Base-by-base conservation (phyloP, 225 moss, liverwort and hornwort genomes). In the Antitrichia curtipendula region DNA sequence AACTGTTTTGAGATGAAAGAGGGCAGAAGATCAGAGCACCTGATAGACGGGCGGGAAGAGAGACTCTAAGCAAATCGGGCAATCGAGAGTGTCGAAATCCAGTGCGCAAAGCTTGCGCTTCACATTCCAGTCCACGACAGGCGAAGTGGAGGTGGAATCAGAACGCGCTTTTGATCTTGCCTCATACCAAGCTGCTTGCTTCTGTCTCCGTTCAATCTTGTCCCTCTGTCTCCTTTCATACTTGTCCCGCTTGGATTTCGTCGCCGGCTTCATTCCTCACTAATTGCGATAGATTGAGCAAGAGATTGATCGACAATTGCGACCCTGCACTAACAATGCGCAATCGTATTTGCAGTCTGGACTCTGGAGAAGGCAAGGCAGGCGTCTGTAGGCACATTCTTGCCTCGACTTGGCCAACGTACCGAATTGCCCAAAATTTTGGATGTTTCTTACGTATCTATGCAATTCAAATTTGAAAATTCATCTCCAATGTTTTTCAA, bases 11-110 rank as follows among this genome's bases (percentile, higher is more conserved):
- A 83, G 68, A 43, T 45, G 40, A 62, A n/a, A n/a, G 15, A n/a
- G 65, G 75, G 16, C 41, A 62, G 27, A 25, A 49, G 14, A 71
- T 40, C 32, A 31, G 21, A 69, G 52, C 49, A 85, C 87, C 84
- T 87, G 84, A 53, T 41, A 90, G 28, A 87, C 38, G 10, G 90
- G 90, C 43, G 52, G 56, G 36, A 10, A 34, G 28, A 90, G 84
- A 50, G 50, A 3, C 75, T 90, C 87, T 28, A 84, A 52, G 87
- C 90, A 90, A 59, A 90, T 81, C 13, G 87, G 90, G 52, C 90
- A 90, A 20, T 84, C 87, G 7, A 87, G 84, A 16, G 80, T 65
- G 80, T 90, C 87, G 27, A 84, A 81, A n/a, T 90, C 87, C 43
- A 90, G 41, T 43, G 78, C 83, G 23, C 86, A 82, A 11, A 27